Evolutionary conservation across 2,329 filamentous ascomycete species (phyloP).

Genomic region (Paradendryphiella salina): DNA sequence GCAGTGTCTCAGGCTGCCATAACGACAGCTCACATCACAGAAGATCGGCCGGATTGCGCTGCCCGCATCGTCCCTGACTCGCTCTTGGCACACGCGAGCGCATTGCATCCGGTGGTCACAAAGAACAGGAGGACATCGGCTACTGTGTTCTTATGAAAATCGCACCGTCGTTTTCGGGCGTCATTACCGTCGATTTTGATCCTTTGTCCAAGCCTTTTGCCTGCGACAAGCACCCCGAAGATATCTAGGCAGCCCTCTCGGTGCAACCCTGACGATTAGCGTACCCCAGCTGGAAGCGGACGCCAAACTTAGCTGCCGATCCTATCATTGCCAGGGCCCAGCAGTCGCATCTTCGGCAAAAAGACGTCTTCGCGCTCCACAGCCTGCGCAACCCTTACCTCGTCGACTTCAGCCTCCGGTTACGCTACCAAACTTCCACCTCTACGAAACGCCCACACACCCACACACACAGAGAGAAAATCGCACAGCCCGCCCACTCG

Average conservation of each 20-base stretch:
- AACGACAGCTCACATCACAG: constrained; percentile 14
- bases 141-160: constrained; percentile 2
- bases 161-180: background rate
- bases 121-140: background rate
- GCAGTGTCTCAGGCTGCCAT: constrained; percentile 28
- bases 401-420: constrained; percentile 1
- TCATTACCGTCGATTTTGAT: background rate
- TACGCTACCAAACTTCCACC: constrained; percentile 6
- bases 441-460: background rate
- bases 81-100: constrained; percentile 27
- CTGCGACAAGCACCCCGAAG: constrained; percentile 9
- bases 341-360: constrained; percentile 14
- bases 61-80: constrained; percentile 26
- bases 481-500: constrained; percentile 1
- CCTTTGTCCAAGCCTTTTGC: background rate
- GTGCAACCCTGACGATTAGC: constrained; percentile 16
- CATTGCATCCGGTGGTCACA: constrained; percentile 11
- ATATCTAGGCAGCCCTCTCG: constrained; percentile 4
- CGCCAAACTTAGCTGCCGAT: constrained; percentile 30
- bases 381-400: constrained; percentile 9
- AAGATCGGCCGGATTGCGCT: constrained; percentile 25
- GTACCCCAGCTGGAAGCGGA: constrained; percentile 22
- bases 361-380: constrained; percentile 15
- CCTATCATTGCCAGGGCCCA: constrained; percentile 18
- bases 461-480: background rate